These are phyloP conservation scores for sweet orange (Citrus sinensis) DNA, from an alignment of 345 rosid genomes.

Conservation along the genomic window DNA sequence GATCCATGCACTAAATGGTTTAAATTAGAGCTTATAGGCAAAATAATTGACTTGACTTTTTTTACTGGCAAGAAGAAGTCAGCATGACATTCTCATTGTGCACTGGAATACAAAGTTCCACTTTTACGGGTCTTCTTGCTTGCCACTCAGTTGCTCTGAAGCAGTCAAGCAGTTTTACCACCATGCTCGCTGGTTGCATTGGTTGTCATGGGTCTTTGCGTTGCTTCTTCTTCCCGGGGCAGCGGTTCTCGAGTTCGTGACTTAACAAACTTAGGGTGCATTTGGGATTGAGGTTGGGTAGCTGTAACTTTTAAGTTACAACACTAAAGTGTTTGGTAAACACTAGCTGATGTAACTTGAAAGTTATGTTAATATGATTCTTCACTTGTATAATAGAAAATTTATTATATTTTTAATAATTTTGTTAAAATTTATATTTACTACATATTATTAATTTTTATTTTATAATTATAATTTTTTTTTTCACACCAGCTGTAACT, in stretches of 20 bases:
- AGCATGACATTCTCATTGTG: constrained; percentile 80
- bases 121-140: constrained; percentile 84
- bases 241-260: constrained; percentile 35
- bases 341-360: rapidly evolving
- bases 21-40: too few species aligned
- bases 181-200: constrained; percentile 91
- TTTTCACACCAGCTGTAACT: rapidly evolving
- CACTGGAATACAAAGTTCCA: constrained; percentile 94
- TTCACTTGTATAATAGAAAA: too few species aligned
- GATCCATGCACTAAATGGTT: not conserved
- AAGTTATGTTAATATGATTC: too few species aligned
- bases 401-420: too few species aligned
- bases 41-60: not conserved
- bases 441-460: too few species aligned
- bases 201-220: constrained; percentile 94
- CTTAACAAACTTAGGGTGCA: too few species aligned
- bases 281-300: too few species aligned
- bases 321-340: too few species aligned
- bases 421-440: too few species aligned
- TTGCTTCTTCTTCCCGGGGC: constrained; percentile 81
- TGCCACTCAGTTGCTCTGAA: constrained; percentile 59
- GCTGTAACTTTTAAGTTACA: too few species aligned
- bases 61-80: constrained; percentile 77
- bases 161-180: constrained; percentile 82
- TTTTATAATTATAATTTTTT: too few species aligned